phyloP scores from a whole-genome alignment of 2,329 filamentous ascomycete species.

The Aspergillus nomiae region DNA sequence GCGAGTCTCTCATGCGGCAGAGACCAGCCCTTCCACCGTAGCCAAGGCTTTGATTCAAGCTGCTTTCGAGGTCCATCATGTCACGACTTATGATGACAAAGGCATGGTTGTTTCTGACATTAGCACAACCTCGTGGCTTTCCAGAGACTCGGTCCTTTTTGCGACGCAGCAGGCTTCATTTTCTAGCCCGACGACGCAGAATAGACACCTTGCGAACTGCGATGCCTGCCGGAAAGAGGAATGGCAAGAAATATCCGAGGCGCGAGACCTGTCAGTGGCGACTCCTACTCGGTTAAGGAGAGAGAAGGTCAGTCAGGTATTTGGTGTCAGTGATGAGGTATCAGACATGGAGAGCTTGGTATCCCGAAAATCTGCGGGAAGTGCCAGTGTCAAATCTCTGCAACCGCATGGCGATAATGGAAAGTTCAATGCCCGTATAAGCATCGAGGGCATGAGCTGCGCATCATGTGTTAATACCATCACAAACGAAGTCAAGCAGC shows the following conservation, averaged over 20 bases:
- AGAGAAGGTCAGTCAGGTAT: background rate
- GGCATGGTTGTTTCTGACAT: slow-evolving; percentile 36
- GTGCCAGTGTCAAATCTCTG: background rate
- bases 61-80: slow-evolving; percentile 51
- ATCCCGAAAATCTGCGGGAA: background rate
- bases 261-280: slow-evolving; percentile 13
- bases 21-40: slow-evolving; percentile 35
- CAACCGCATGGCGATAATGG: slow-evolving; percentile 3
- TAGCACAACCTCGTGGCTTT: slow-evolving; percentile 36
- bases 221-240: slow-evolving; percentile 51
- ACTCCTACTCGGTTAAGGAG: slow-evolving; percentile 2
- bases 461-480: slow-evolving; percentile 68
- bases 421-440: slow-evolving; percentile 36
- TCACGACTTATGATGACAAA: slow-evolving; percentile 40
- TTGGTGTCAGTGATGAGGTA: background rate
- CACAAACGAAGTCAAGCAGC: slow-evolving; percentile 59
- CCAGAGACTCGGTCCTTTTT: slow-evolving; percentile 28
- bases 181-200: slow-evolving; percentile 22
- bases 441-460: slow-evolving; percentile 74
- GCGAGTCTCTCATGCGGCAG: slow-evolving; percentile 39
- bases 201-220: slow-evolving; percentile 52
- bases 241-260: slow-evolving; percentile 22
- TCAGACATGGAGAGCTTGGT: slow-evolving; percentile 7
- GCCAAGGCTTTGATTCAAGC: slow-evolving; percentile 44
- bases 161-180: slow-evolving; percentile 22